Evolutionary conservation across 345 rosid species (phyloP), one percentile per base, ranked within the genome.

Genomic region (Arabis alpina): DNA sequence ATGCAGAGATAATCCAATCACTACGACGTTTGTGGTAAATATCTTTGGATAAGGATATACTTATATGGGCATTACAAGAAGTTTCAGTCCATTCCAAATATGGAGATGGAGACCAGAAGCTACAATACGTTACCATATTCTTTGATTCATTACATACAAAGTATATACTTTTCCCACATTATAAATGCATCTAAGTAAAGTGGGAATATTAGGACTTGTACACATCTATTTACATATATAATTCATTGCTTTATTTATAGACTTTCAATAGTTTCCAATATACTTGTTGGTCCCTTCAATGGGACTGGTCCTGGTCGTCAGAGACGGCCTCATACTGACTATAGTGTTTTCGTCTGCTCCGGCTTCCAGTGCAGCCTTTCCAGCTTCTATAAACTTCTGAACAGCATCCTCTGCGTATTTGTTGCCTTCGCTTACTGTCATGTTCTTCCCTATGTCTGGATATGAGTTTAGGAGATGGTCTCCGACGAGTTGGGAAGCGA

Each of bases 331-430:
- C 99, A 92, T 95, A 3, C 81, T 95, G 14, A 95, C 89, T 62
- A 92, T 82, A 5, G 90, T 89, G 64, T 93, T 88, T 68, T 92
- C 99, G 34, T 88, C 86, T 8, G 99, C 98, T 76, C 99, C 99
- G 16, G 99, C 99, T 84, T 64, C 85, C 2, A 90, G 69, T 60
- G 98, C 99, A 48, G 91, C 85, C 68, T 48, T 83, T 37, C 99
- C 98, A 25, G 98, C 99, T 86, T 95, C 99, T 15, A 95, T 66
- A 79, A 95, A 95, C 71, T 96, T 87, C 82, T 69, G 76, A 54
- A 95, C 91, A n/a, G 99, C 88, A 28, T 90, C 88, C 74, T 95
- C 94, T 0, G 90, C 98, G 10, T 95, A 95, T 53, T 74, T 76
- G 80, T 92, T 92, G 75, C 88, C 99, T 82, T 86, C 86, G 2